Conservation (phyloP, 257 asterid genomes). For the Gentiana straminea region DNA sequence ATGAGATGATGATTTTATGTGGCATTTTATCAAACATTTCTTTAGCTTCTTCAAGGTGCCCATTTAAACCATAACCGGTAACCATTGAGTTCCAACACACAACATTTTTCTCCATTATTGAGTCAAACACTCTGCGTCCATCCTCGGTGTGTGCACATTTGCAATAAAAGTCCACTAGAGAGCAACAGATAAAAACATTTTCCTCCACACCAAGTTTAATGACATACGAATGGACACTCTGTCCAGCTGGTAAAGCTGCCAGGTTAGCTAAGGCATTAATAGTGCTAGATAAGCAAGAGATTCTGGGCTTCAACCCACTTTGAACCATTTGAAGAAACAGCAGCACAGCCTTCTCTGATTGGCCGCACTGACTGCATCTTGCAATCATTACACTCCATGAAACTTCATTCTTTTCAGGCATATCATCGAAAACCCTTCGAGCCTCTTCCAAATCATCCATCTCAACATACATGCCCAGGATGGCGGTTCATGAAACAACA, state of each 20-base stretch:
- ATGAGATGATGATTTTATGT: conserved; percentile 35
- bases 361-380: conserved; percentile 63
- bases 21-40: conserved; percentile 50
- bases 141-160: conserved; percentile 48
- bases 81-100: conserved; percentile 74
- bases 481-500: conserved; percentile 9
- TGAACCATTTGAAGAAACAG: conserved; percentile 46
- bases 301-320: conserved; percentile 34
- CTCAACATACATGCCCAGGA: conserved; percentile 4
- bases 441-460: conserved; percentile 9
- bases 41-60: conserved; percentile 40
- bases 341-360: conserved; percentile 47
- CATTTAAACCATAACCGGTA: conserved; percentile 59
- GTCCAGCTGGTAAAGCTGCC: conserved; percentile 44
- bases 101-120: conserved; percentile 35
- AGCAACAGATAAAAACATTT: conserved; percentile 40
- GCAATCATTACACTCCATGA: conserved; percentile 43
- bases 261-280: conserved; percentile 50
- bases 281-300: conserved; percentile 57
- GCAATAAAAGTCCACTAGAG: conserved; percentile 59
- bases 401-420: conserved; percentile 7
- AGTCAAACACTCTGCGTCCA: conserved; percentile 44
- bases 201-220: conserved; percentile 40
- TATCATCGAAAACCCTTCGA: conserved; percentile 9
- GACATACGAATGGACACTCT: conserved; percentile 45